Percentiles rank a stretch among this genome's conserved stretches.
These are phyloP conservation scores for Clitoria ternatea DNA, from an alignment of 306 rosid species.

Conservation along the genomic window DNA sequence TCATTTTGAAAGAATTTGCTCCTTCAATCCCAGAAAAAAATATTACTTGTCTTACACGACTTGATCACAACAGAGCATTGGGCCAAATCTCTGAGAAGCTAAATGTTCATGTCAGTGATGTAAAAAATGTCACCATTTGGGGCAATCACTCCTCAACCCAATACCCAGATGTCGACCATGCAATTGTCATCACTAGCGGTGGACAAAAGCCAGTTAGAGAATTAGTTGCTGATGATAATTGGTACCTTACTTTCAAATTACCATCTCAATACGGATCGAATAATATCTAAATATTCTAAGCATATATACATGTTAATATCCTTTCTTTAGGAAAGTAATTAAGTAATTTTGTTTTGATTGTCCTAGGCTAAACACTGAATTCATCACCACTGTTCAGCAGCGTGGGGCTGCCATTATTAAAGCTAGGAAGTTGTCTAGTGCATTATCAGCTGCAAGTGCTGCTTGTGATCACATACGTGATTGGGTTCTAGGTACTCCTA, in stretches of 20 bases:
- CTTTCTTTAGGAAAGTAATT: not conserved
- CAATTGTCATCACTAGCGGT: slow-evolving; percentile 33
- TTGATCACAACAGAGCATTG: slow-evolving; percentile 92
- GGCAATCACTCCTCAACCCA: slow-evolving; percentile 96
- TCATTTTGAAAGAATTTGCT: slow-evolving; percentile 78
- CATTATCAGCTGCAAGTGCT: slow-evolving; percentile 95
- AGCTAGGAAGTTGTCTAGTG: slow-evolving; percentile 96
- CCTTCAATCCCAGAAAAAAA: slow-evolving; percentile 80
- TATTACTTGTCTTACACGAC: slow-evolving; percentile 76
- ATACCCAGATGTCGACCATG: slow-evolving; percentile 90
- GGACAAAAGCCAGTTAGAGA: slow-evolving; percentile 53
- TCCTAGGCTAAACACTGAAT: slow-evolving; percentile 62
- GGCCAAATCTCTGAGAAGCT: slow-evolving; percentile 83
- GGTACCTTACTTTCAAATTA: slow-evolving; percentile 43
- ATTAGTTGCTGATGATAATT: slow-evolving; percentile 51
- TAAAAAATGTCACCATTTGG: slow-evolving; percentile 83
- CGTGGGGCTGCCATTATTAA: slow-evolving; percentile 98
- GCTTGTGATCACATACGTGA: slow-evolving; percentile 97
- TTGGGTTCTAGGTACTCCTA: slow-evolving; percentile 96
- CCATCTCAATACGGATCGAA: not conserved
- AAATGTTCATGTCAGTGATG: slow-evolving; percentile 64
- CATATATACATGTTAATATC: not conserved
- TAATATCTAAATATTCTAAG: not conserved
- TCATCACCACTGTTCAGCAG: slow-evolving; percentile 89
- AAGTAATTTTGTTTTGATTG: not conserved